These are phyloP conservation scores for Gymnopus androsaceus DNA, from an alignment of 1,284 basidiomycete genomes.

Conservation along the genomic window DNA sequence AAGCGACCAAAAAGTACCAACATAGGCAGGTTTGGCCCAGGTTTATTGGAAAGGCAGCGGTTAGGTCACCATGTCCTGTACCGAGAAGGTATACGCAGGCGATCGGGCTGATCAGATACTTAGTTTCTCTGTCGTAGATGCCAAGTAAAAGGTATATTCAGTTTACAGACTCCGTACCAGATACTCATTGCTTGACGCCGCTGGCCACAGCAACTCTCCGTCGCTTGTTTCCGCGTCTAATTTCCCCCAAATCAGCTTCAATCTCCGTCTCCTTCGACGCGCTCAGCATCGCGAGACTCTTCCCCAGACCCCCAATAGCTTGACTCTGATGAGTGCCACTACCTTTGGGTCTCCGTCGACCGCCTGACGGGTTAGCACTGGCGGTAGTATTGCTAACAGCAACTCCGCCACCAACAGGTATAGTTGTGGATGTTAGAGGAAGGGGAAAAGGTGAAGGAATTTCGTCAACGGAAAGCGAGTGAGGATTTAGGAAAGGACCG, in stretches of 20 bases:
- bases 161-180: no score
- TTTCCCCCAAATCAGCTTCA: conserved; percentile 73
- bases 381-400: conserved; percentile 35
- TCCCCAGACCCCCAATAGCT: conserved; percentile 62
- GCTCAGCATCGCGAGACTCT: conserved; percentile 57
- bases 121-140: no score
- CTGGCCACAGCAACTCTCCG: conserved; percentile 49
- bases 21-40: no score
- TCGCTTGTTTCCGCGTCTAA: conserved; percentile 71
- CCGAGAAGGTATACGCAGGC: no score
- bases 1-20: no score
- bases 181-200: not conserved
- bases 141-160: no score
- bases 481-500: conserved; percentile 72
- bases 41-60: no score
- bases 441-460: conserved; percentile 81
- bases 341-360: conserved; percentile 58
- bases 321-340: conserved; percentile 53
- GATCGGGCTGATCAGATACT: no score
- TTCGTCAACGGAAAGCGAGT: conserved; percentile 79
- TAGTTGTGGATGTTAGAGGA: conserved; percentile 58
- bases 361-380: conserved; percentile 42
- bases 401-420: conserved; percentile 36
- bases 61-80: no score
- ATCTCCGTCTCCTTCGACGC: conserved; percentile 65